Base-by-base conservation (phyloP, 163 green algal genomes). In the Coccomyxa subellipsoidea region DNA sequence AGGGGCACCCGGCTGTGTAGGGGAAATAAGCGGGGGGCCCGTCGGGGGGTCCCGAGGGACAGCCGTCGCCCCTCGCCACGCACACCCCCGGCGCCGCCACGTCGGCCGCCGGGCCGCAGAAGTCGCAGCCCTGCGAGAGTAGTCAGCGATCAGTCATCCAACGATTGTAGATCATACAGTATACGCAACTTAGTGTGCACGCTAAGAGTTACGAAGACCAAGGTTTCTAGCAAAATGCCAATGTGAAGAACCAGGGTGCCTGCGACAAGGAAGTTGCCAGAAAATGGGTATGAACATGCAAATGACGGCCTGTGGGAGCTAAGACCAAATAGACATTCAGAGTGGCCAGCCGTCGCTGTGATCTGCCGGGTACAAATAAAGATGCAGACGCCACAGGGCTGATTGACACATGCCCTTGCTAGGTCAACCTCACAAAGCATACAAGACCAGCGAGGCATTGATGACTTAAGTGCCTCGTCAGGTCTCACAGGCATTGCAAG, bases 1-100 rank as follows among this genome's bases (percentile, higher is more conserved):
- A 89, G 32, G 90, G 90, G 80, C 92, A 95, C 66, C 90, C 90
- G 23, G 69, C 39, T n/a, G 31, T 77, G 80, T 83, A 90, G 8
- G 73, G 29, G 38, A 36, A 53, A 36, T 23, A 27, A 69, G 54
- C 2, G 32, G 8, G 18, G 70, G 37, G 21, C 27, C 47, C 3
- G 23, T 35, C 15, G 15, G 1, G 15, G 3, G 47, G 4, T 59
- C 29, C 84, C 39, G 72, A 69, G 25, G 70, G 27, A 39, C 37
- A 84, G 9, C 80, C 1, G 34, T 79, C 32, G 0, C 70, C 54
- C 2, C 66, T 40, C 36, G 86, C 32, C 15, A 83, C 66, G 89
- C 89, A 92, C 29, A 39, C 27, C 21, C 88, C 89, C 1, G 88
- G 71, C 8, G 39, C 36, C 82, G 87, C 36, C 0, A 80, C n/a